Percentiles rank a stretch among this genome's conserved stretches.
phyloP scores from a whole-genome alignment of 2,329 filamentous ascomycete species.

The Penicillium carneum region DNA sequence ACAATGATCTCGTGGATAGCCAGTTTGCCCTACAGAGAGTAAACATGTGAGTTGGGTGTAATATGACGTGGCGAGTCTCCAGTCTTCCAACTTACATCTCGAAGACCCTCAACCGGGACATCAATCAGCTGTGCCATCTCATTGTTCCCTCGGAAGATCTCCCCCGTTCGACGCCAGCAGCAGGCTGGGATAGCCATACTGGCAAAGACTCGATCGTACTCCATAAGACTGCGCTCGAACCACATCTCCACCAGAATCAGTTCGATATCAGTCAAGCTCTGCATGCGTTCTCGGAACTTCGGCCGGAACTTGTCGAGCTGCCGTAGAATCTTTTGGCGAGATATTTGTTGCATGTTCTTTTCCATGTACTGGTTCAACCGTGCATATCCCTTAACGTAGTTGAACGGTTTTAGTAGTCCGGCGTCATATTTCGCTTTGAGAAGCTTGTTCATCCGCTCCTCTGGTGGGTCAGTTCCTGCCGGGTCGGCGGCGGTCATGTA shows the following conservation, averaged over 20 bases:
- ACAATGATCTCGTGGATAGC: constrained; percentile 94
- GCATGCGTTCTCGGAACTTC: constrained; percentile 94
- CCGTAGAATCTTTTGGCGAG: constrained; percentile 87
- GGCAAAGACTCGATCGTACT: constrained; percentile 97
- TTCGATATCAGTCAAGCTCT: constrained; percentile 89
- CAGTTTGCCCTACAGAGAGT: constrained; percentile 75
- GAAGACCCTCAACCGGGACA: constrained; percentile 85
- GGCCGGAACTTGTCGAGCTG: constrained; percentile 92
- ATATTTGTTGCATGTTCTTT: constrained; percentile 78
- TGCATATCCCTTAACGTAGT: constrained; percentile 96
- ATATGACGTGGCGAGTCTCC: background rate
- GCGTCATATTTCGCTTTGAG: constrained; percentile 96
- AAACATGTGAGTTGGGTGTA: background rate
- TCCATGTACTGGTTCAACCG: constrained; percentile 91
- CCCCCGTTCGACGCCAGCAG: constrained; percentile 93
- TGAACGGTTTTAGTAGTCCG: constrained; percentile 92
- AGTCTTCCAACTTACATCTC: constrained; percentile 73
- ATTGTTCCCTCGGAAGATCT: constrained; percentile 96
- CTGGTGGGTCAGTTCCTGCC: constrained; percentile 81
- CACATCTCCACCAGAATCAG: constrained; percentile 97
- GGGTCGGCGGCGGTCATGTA: constrained; percentile 97
- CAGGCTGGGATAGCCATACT: constrained; percentile 98
- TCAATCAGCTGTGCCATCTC: constrained; percentile 98
- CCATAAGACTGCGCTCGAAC: constrained; percentile 96
- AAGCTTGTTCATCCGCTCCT: constrained; percentile 93